Evolutionary conservation across 1,284 basidiomycete species (phyloP), one percentile per base, ranked within the genome.

Genomic region (Tranzscheliella williamsii): DNA sequence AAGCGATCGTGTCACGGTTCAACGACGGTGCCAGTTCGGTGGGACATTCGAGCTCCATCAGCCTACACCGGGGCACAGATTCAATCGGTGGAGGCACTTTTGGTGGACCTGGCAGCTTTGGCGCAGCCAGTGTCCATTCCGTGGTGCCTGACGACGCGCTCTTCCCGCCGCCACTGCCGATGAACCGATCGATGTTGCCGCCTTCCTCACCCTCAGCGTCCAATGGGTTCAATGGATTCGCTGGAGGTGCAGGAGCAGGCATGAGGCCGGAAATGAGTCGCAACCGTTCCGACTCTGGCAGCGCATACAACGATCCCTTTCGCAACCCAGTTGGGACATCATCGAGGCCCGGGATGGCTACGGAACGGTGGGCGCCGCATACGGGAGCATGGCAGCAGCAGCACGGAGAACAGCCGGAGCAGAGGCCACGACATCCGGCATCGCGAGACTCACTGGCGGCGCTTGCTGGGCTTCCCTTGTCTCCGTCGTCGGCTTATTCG

Each of bases 111-210:
- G 29, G 32, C 11, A 17, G 40, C 16, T 45, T 36, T 26, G 22
- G 31, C 9, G 61, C 50, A 4, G 40, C 42, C 3, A 55, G 50
- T 22, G 55, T 64, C 12, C 57, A 64, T 38, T 54, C 55, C 21
- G 42, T 60, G 5, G 61, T 64, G 20, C 61, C 61, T 5, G 61
- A 64, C 24, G 56, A 60, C 15, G 61, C 61, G 16, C 42, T 64
- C 15, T 64, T 64, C 39, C 61, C 61, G 24, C 61, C 61, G 3
- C 61, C 61, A 1, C 35, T 46, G 51, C 47, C 57, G 15, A 16
- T 32, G 8, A 47, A 41, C n/a, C 33, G 37, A 16, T 27, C 33
- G 24, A 46, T 51, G 48, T 40, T 55, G 46, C 38, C 46, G 13
- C 8, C 33, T 39, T 7, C 29, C 33, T 1, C 30, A 23, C n/a